Percentiles rank a stretch among this genome's conserved stretches.
Conservation (phyloP, 176 grass and related monocot genomes). For the Eragrostis curvula region DNA sequence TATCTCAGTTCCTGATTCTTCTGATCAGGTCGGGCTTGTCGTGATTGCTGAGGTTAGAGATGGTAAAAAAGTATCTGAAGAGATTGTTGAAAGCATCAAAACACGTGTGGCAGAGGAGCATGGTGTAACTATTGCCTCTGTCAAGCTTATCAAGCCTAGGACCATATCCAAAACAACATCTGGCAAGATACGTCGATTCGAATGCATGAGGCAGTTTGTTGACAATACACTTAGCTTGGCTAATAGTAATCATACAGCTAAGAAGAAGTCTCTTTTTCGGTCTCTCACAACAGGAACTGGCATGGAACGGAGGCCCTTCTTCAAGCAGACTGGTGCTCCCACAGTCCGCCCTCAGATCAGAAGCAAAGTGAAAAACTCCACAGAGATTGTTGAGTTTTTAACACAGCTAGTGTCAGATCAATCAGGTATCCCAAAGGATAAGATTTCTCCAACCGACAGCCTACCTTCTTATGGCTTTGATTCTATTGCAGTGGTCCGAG, state of each 20-base stretch:
- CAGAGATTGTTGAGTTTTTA: slow-evolving; percentile 61
- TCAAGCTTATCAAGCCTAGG: slow-evolving; percentile 77
- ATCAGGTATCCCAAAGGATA: slow-evolving; percentile 56
- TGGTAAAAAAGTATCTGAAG: slow-evolving; percentile 54
- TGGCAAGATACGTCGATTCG: slow-evolving; percentile 73
- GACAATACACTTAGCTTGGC: slow-evolving; percentile 62
- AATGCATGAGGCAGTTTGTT: slow-evolving; percentile 76
- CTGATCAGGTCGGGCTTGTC: slow-evolving; percentile 74
- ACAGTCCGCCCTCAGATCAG: slow-evolving; percentile 14
- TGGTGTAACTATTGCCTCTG: slow-evolving; percentile 66
- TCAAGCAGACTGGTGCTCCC: slow-evolving; percentile 29
- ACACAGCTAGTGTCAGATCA: slow-evolving; percentile 63
- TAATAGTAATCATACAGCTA: slow-evolving; percentile 31
- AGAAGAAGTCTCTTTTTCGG: slow-evolving; percentile 56
- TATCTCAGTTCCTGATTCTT: slow-evolving; percentile 63
- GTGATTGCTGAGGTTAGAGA: slow-evolving; percentile 80
- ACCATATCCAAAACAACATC: slow-evolving; percentile 83
- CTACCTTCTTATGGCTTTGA: slow-evolving; percentile 71
- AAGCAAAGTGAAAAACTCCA: slow-evolving; percentile 52
- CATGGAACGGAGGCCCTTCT: slow-evolving; percentile 39
- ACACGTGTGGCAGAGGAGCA: slow-evolving; percentile 66
- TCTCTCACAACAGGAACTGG: slow-evolving; percentile 68
- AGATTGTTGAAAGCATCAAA: slow-evolving; percentile 59
- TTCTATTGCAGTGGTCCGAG: slow-evolving; percentile 72
- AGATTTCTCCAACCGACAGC: slow-evolving; percentile 64